phyloP scores from a whole-genome alignment of 2,329 filamentous ascomycete species.

The Zalaria sp. region DNA sequence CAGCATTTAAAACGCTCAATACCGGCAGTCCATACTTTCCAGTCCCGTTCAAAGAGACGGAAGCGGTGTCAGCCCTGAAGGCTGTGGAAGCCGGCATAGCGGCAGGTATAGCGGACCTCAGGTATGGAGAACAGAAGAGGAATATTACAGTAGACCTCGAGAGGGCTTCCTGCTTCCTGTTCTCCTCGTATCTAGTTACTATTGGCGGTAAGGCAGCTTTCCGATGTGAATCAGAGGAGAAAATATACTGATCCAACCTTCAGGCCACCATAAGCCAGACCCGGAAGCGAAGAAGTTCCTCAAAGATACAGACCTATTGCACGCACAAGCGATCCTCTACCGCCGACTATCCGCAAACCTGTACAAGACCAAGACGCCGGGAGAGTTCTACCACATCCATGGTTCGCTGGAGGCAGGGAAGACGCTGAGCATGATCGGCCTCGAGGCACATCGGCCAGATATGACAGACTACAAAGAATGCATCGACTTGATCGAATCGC shows the following conservation, averaged over 20 bases:
- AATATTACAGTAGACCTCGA: constrained; percentile 39
- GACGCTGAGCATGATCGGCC: constrained; percentile 15
- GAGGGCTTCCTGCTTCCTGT: constrained; percentile 40
- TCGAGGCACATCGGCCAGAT: constrained; percentile 24
- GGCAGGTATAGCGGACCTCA: constrained; percentile 43
- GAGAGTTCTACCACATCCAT: constrained; percentile 29
- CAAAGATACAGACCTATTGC: constrained; percentile 54
- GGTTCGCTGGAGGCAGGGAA: constrained; percentile 28
- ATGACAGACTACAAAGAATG: constrained; percentile 34
- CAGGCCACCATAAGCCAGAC: constrained; percentile 28
- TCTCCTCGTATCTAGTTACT: constrained; percentile 44
- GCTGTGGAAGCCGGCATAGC: constrained; percentile 46
- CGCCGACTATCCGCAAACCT: constrained; percentile 40
- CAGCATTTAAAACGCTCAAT: constrained; percentile 21
- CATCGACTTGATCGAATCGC: constrained; percentile 24
- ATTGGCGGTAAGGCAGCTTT: constrained; percentile 27
- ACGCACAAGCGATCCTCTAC: constrained; percentile 58
- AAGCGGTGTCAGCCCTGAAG: constrained; percentile 41
- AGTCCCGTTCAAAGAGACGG: constrained; percentile 37
- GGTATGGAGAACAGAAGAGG: constrained; percentile 28
- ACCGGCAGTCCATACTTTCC: constrained; percentile 25
- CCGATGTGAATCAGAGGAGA: too few species aligned
- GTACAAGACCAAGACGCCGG: constrained; percentile 34
- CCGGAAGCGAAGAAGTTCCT: constrained; percentile 32
- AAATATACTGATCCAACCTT: too few species aligned